Evolutionary conservation across 192 early-diverging fungal genomes (phyloP), one percentile per base, ranked within the genome.

Genomic region (Cetraspora pellucida): DNA sequence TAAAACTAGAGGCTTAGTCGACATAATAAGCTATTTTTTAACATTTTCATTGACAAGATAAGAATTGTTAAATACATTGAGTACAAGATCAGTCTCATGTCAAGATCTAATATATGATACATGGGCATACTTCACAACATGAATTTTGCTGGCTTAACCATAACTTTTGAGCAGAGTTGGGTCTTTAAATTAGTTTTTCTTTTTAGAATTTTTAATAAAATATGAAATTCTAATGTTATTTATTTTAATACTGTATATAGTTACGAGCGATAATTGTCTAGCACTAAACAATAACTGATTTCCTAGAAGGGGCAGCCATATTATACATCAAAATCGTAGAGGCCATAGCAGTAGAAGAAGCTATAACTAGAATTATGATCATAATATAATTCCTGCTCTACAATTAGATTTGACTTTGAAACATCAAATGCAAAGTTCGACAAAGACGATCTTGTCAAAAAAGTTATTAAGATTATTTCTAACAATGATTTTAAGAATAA

Each of bases 341-440:
- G 77, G 85, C 10, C 78, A 77, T 72, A 80, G 85, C 21, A 80
- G 78, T 58, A 81, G 84, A 58, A 64, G 83, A 37, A 77, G 79
- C 16, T 71, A 85, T 52, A 77, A 78, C 65, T 85, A 79, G 49
- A 72, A 71, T 55, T 77, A 76, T 58, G 78, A 78, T 75, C 81
- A 81, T 31, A 79, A 77, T 59, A 82, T 81, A 30, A 77, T 81
- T 37, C 77, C 79, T 58, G 91, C 74, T 67, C 86, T 80, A 83
- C 89, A 70, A 73, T 91, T 88, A 1, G 97, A 97, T 98, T 96
- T 85, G 96, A 98, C 80, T 98, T 98, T 85, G 95, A 97, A 80
- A 86, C 91, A 7, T 87, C 95, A n/a, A 97, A 97, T 78, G 93
- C 94, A 25, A 97, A 97, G 82, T 96, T 98, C 81, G 90, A 95